Base-by-base conservation (phyloP, 805 yeast species). In the Lipomyces sp. region DNA sequence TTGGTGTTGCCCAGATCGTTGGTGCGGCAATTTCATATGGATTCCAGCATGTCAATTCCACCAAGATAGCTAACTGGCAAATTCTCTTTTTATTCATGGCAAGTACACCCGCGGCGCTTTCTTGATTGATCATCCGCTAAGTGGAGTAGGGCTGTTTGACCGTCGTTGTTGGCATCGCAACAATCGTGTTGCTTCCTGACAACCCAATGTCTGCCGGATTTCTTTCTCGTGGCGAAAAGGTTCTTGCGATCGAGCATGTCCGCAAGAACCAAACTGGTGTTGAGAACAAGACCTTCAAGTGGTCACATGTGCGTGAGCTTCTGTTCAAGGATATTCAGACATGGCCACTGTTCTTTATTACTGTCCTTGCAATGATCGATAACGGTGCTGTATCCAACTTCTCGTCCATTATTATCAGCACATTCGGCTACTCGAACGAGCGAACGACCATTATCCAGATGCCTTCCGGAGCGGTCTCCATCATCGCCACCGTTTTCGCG, bases 11-110 rank as follows among this genome's bases (percentile, higher is more conserved):
- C 65, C 77, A 80, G 37, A 76, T 84, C 33, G 55, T 85, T 37
- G 85, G 87, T 18, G 81, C 83, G 35, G 80, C 82, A 10, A 82
- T 87, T 64, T 86, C 90, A 0, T 86, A 86, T 71, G 88, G 87
- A 15, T 50, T 86, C 82, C 18, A 79, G 78, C 64, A 77, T 75
- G 39, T 75, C 81, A 55, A 80, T 82, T 71, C 82, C 80, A 53
- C 81, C 73, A 24, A 42, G n/a, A 48, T 69, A 30, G 64, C 53
- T 15, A 59, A 63, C 15, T 88, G 90, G 89, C 83, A 84, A 70
- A 73, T 87, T 18, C 81, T 86, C 63, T 83, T 82, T 75, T 81
- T 87, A 8, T 60, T 60, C 63, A 60, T 60, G 63, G 63, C 50
- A 56, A 42, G 48, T 42, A 42, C 48, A 6, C 24, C 24, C 24